Evolutionary conservation across 2,329 filamentous ascomycete genomes (phyloP).

Genomic region (Fusarium sp.): DNA sequence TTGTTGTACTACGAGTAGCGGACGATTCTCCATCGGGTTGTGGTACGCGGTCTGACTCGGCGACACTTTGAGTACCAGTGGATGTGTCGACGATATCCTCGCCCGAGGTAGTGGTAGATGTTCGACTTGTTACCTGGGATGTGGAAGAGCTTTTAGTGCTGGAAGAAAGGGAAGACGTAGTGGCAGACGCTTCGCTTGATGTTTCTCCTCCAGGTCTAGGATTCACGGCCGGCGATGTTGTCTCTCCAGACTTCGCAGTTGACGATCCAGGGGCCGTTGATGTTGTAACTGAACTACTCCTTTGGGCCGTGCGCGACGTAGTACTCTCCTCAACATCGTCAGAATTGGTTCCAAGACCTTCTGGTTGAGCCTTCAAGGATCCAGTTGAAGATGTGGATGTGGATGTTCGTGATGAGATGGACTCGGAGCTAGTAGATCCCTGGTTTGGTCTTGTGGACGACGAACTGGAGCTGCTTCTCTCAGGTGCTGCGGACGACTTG

Average conservation of each 20-base stretch:
- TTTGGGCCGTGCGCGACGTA: neutral
- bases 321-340: rapidly evolving
- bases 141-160: neutral
- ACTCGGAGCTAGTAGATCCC: neutral
- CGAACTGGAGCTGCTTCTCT: rapidly evolving
- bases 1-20: neutral
- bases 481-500: neutral
- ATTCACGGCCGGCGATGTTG: neutral
- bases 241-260: neutral
- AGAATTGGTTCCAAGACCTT: rapidly evolving
- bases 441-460: neutral
- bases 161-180: neutral
- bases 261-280: neutral
- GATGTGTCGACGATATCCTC: neutral
- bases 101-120: neutral
- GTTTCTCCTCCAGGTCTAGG: neutral
- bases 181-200: neutral
- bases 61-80: slow-evolving; percentile 10
- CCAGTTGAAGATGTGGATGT: neutral
- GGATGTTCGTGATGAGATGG: neutral
- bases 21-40: neutral
- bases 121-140: neutral
- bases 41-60: slow-evolving; percentile 4
- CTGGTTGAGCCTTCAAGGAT: neutral
- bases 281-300: neutral